These are phyloP conservation scores for Agaricus subrufescens DNA, from an alignment of 768 basidiomycete species.

Conservation along the genomic window DNA sequence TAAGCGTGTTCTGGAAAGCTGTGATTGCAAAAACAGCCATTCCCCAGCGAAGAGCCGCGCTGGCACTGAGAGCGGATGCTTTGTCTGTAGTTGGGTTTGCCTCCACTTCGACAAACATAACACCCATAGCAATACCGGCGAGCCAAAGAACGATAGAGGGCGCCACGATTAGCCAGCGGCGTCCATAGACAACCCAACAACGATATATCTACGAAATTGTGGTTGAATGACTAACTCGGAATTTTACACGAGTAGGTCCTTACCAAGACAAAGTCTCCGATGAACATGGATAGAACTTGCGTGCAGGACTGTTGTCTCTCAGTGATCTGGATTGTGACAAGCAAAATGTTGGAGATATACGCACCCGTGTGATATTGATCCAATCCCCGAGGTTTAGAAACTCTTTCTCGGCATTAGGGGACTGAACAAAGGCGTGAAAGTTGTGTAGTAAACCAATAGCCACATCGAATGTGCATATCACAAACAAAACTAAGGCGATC, in stretches of 20 bases:
- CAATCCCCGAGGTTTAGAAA: not conserved
- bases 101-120: not conserved
- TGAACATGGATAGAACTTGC: not conserved
- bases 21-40: not conserved
- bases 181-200: slow-evolving; percentile 5
- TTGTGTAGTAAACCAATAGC: slow-evolving; percentile 1
- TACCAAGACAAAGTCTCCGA: not conserved
- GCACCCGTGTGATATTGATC: not conserved
- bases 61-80: not conserved
- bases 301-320: not conserved
- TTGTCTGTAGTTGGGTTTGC: not conserved
- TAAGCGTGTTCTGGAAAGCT: slow-evolving; percentile 4
- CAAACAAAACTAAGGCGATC: not conserved
- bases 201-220: not conserved
- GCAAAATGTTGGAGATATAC: no score
- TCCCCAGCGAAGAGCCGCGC: not conserved
- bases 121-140: not conserved
- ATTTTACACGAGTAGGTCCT: not conserved
- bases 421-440: not conserved
- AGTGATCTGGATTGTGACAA: no score
- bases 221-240: not conserved
- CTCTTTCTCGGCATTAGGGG: not conserved
- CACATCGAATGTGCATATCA: not conserved
- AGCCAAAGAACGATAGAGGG: not conserved
- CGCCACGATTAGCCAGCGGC: not conserved